Base-by-base conservation (phyloP, 371 early-diverging fungal species). In the Mucor velutinosus region DNA sequence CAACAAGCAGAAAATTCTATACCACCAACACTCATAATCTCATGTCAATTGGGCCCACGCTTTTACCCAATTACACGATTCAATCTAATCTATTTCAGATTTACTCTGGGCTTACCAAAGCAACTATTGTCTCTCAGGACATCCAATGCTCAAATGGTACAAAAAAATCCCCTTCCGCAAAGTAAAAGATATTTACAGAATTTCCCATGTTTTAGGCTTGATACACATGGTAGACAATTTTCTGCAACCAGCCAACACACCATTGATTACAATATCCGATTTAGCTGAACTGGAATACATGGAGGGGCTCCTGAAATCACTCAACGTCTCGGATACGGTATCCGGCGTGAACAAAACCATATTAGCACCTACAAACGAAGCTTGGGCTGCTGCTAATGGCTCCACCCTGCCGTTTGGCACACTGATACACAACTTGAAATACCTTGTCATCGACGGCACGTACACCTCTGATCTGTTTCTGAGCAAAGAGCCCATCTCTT, bases 261-360 rank as follows among this genome's bases (percentile, higher is more conserved):
- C 70, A 12, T 32, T 72, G 1, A 49, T 47, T 12, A 75, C 70
- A 1, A 75, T 72, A 23, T 66, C 73, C n/a, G 30, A 33, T 7
- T 39, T 72, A 29, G 49, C 59, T 1, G 65, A 72, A 33, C 58
- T 69, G 4, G 61, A 66, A 39, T 49, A 58, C 19, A 69, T 64
- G 29, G 66, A 69, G 63, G 69, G 69, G 23, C 51, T 72, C 27
- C 53, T 72, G 29, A 69, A 72, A 51, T 56, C 69, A 4, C n/a
- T 72, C 4, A 72, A 75, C 27, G 21, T 75, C 12, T 69, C 73
- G 1, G 55, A 66, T n/a, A 41, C 59, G 6, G 33, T 75, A 5
- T 69, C 73, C 14, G 51, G 61, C 10, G 7, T 29, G 11, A 60
- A 66, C 21, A 68, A 60, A 5, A 75, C 76, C 1, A 64, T 75